Percentiles rank a stretch among this genome's conserved stretches.
Evolutionary conservation across 148 eudicot species (phyloP).

Genomic region (Vaccinium corymbosum): DNA sequence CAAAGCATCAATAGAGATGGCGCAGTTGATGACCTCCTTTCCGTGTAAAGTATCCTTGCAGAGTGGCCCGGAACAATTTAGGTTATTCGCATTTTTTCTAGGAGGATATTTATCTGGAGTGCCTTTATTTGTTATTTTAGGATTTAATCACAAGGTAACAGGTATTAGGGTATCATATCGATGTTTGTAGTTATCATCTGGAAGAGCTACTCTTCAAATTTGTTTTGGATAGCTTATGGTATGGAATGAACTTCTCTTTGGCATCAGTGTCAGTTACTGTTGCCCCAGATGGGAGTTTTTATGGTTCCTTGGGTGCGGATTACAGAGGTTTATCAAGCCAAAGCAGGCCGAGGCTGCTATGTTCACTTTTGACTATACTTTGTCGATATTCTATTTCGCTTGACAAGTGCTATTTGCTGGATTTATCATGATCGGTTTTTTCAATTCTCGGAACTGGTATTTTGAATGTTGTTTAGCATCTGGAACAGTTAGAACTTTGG

Average conservation of each 20-base stretch:
- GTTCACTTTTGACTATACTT: background rate
- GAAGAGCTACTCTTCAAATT: background rate
- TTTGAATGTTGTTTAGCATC: background rate
- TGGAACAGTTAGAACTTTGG: background rate
- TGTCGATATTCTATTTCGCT: background rate
- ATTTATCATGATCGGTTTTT: background rate
- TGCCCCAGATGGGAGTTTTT: background rate
- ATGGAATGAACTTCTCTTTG: background rate
- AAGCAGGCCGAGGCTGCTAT: background rate
- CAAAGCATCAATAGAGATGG: conserved; percentile 9
- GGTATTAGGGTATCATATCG: too few relatives aligned
- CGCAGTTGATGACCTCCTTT: conserved; percentile 1
- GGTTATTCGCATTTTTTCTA: background rate
- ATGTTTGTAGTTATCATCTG: background rate
- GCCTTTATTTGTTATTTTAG: background rate
- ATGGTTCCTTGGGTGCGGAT: background rate
- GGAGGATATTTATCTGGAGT: background rate
- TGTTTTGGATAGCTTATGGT: background rate
- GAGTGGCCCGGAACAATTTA: background rate
- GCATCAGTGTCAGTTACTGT: background rate
- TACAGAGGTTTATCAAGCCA: background rate
- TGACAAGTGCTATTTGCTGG: background rate
- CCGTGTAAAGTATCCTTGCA: background rate
- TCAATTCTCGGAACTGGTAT: background rate
- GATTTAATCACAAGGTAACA: background rate